These are phyloP conservation scores for Phaeosphaeriaceae sp. DNA, from an alignment of 2,329 filamentous ascomycete species.

Conservation along the genomic window DNA sequence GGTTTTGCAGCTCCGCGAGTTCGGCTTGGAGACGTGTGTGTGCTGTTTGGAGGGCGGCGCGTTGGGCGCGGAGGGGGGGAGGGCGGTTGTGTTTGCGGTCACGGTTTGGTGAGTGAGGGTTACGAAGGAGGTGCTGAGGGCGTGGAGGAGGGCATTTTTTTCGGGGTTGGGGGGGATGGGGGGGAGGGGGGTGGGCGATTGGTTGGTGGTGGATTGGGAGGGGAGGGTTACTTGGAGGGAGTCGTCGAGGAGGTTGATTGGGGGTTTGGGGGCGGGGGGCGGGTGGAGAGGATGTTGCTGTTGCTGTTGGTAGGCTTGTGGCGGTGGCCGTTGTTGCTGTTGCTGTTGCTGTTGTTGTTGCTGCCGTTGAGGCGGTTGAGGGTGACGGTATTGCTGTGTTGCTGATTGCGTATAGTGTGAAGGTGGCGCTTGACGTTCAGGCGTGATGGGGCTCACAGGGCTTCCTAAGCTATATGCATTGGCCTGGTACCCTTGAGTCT, in stretches of 20 bases:
- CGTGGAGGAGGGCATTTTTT: slow-evolving; percentile 83
- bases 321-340: slow-evolving; percentile 22
- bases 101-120: slow-evolving; percentile 72
- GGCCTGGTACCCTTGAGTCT: slow-evolving; percentile 31
- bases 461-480: slow-evolving; percentile 37
- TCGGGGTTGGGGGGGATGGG: slow-evolving; percentile 95
- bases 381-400: slow-evolving; percentile 10
- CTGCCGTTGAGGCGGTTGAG: slow-evolving; percentile 16
- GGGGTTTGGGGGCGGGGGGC: slow-evolving; percentile 22
- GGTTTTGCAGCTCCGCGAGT: slow-evolving; percentile 70
- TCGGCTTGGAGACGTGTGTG: slow-evolving; percentile 75
- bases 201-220: slow-evolving; percentile 53
- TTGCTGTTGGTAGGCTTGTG: slow-evolving; percentile 30
- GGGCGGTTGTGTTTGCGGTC: slow-evolving; percentile 73
- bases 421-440: slow-evolving; percentile 31
- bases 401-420: slow-evolving; percentile 28
- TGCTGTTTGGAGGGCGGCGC: slow-evolving; percentile 74
- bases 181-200: slow-evolving; percentile 68
- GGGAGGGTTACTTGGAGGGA: slow-evolving; percentile 66
- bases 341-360: slow-evolving; percentile 21
- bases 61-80: slow-evolving; percentile 80
- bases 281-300: slow-evolving; percentile 42
- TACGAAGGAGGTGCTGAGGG: slow-evolving; percentile 74
- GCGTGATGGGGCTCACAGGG: slow-evolving; percentile 47
- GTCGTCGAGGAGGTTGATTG: slow-evolving; percentile 65